These are phyloP conservation scores for Panicum virgatum DNA, from an alignment of 202 grass and related monocot genomes.

Conservation along the genomic window DNA sequence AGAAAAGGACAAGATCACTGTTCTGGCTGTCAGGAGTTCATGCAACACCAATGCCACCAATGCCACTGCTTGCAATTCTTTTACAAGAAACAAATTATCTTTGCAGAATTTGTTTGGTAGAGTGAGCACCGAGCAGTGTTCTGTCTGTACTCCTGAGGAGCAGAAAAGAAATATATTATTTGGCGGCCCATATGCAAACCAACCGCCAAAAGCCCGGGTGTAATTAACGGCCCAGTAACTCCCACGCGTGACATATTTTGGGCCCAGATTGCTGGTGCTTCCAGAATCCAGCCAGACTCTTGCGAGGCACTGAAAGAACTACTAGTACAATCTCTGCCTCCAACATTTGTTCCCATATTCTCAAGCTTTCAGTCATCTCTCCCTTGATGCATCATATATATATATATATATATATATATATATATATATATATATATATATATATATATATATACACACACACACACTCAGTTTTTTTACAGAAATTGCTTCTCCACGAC, in stretches of 20 bases:
- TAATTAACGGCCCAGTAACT: no score
- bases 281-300: no score
- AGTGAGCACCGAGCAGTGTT: no score
- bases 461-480: neutral
- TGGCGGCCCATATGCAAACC: neutral
- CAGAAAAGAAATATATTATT: neutral
- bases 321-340: neutral
- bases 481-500: neutral
- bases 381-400: neutral
- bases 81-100: no score
- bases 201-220: neutral
- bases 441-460: no score
- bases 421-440: no score
- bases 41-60: no score
- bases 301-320: no score
- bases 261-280: neutral
- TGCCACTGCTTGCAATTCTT: no score
- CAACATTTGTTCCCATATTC: neutral
- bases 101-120: neutral
- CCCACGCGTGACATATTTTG: neutral
- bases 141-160: no score
- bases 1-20: neutral
- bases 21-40: no score
- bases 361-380: neutral
- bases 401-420: no score